Base-by-base conservation (phyloP, 768 basidiomycete genomes). In the Termitomyces titanicus region DNA sequence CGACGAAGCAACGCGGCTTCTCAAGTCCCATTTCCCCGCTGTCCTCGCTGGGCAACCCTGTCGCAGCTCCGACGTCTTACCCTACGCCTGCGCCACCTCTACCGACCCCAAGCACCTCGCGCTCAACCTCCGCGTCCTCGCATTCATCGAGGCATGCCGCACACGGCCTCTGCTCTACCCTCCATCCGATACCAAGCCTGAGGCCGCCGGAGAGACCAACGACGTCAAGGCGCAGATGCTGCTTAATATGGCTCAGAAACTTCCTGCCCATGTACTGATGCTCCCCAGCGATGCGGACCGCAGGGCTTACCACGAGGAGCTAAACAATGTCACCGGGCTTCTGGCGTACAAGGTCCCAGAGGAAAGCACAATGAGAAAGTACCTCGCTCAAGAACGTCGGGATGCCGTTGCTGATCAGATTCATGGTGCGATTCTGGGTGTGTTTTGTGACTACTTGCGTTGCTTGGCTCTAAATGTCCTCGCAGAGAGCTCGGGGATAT, bases 381-480 rank as follows among this genome's bases (percentile, higher is more conserved):
- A 95, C 70, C 69, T 97, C 57, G 79, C 80, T 35, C 85, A 88
- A 67, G 83, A 82, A 50, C 76, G 94, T 64, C 81, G 94, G 56
- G 87, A 90, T 59, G 83, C 81, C 5, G 81, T 97, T 20, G 94
- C 94, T 5, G 89, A 92, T 54, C 90, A 94, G 71, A 85, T 98
- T 39, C 89, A 95, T 60, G 78, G 82, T 42, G 94, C 94, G 15
- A 89, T 97, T 45, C 70, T 97, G 12, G 74, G 94, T 94, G 62
- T 66, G 91, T 78, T 22, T 38, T 10, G 13, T 22, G 2, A 2
- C 35, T 37, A 3, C 15, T 6, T 15, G 3, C 5, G 29, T 20
- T 37, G 18, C 27, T n/a, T 22, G 8, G 13, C 7, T 34, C 47
- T 40, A 24, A 43, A 47, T 38, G 5, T 27, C 47, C n/a, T 53